These are phyloP conservation scores for Stereum hirsutum DNA, from an alignment of 1,284 basidiomycete genomes.

Conservation along the genomic window DNA sequence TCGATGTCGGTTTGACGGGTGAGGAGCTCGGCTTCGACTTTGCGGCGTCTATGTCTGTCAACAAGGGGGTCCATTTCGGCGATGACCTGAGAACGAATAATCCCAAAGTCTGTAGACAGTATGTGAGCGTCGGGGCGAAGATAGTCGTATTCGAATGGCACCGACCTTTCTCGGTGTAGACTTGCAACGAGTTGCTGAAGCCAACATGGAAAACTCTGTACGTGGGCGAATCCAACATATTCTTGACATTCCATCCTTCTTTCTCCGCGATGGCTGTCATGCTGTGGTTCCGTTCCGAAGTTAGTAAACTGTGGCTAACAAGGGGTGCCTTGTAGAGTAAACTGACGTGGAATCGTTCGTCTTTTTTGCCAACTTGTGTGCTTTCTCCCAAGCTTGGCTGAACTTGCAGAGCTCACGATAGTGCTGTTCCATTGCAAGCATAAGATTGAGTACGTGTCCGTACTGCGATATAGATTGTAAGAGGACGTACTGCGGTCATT, in stretches of 20 bases:
- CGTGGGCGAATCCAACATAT: conserved; percentile 25
- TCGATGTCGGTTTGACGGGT: conserved; percentile 17
- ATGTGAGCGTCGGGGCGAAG: neutral
- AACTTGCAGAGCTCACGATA: neutral
- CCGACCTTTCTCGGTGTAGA: conserved; percentile 23
- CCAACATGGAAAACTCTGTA: conserved; percentile 25
- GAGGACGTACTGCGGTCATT: neutral
- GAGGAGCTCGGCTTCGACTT: conserved; percentile 16
- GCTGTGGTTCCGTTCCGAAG: too few species aligned
- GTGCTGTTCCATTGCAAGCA: too few species aligned
- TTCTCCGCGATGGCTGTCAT: neutral
- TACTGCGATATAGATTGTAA: neutral
- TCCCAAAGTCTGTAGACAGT: conserved; percentile 18
- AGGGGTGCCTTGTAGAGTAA: too few species aligned
- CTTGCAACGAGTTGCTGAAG: conserved; percentile 20
- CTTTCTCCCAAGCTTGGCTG: neutral
- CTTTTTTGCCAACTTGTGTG: too few species aligned
- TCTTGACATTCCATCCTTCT: conserved; percentile 28
- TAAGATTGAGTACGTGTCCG: too few species aligned
- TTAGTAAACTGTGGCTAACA: too few species aligned
- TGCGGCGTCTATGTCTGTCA: conserved; percentile 17
- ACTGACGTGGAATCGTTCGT: too few species aligned
- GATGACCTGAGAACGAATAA: conserved; percentile 17
- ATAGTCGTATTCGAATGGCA: neutral
- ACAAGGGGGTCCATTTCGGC: conserved; percentile 21